Evolutionary conservation across 139 green algal species (phyloP), one percentile per base, ranked within the genome.

Genomic region (Edaphochlamys debaryana): DNA sequence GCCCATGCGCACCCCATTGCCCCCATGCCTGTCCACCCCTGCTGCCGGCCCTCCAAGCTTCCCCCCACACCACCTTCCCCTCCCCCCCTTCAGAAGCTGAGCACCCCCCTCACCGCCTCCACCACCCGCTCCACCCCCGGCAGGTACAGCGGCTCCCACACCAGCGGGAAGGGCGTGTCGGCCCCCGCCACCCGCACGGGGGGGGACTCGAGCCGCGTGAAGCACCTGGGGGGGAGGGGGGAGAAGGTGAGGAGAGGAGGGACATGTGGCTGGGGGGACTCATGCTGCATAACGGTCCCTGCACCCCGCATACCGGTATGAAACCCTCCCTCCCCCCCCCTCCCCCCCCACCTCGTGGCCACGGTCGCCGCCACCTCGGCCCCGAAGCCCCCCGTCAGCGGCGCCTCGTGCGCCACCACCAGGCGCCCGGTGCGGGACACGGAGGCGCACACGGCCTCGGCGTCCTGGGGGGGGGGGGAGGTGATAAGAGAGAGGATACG

Each of bases 121-220:
- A 89, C 58, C 29, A 97, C 74, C 13, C 89, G 85, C 30, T 81
- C 69, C 48, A 87, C 86, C 13, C 89, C 90, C 27, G 96, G 95
- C 76, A 98, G 71, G 82, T 98, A 98, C 36, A 95, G 42, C 25
- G 90, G 85, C 88, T 98, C 93, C 73, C 86, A 93, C 29, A 98
- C 87, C 20, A 98, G 87, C 4, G 96, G 96, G 80, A 99, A 99
- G 30, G 96, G 96, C 3, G 94, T 98, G 90, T 99, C 96, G 32
- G 92, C 88, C 41, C 96, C 96, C 69, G 91, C 95, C 19, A 98
- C 92, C 8, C 95, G 89, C 69, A 87, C 42, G 1, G 95, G 95
- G 30, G 95, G 95, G 5, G 93, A 86, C 88, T 98, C 92, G 27
- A 98, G 84, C 19, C 54, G 66, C 32, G 79, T 79, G 68, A 85